Conservation (phyloP, 2,329 filamentous ascomycete genomes). For the Didymella lethalis region DNA sequence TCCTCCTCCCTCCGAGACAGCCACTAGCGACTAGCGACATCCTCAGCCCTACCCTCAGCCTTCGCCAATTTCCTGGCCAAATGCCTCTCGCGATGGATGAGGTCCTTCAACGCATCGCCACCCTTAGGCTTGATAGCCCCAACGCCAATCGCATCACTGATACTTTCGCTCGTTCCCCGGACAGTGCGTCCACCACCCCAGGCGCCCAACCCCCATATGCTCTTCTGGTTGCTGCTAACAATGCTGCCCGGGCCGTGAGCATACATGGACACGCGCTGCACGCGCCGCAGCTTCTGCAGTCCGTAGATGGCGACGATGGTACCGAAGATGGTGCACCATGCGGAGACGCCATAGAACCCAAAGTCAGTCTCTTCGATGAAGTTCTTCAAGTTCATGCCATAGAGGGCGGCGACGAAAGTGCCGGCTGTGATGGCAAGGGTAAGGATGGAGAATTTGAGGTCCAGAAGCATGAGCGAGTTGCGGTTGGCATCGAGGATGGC, state of each 20-base stretch:
- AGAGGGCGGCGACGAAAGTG: slow-evolving; percentile 96
- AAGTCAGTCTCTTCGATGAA: slow-evolving; percentile 94
- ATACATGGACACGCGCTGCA: slow-evolving; percentile 90
- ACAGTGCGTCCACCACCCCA: slow-evolving; percentile 37
- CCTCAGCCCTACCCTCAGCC: slow-evolving; percentile 37
- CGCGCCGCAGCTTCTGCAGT: slow-evolving; percentile 79
- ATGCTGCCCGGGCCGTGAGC: slow-evolving; percentile 51
- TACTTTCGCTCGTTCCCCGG: slow-evolving; percentile 18
- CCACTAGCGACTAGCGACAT: slow-evolving; percentile 22
- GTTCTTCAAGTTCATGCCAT: slow-evolving; percentile 99
- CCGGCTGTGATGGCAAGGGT: slow-evolving; percentile 94
- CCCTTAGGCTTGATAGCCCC: slow-evolving; percentile 29
- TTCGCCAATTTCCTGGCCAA: slow-evolving; percentile 40
- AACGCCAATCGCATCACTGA: slow-evolving; percentile 27
- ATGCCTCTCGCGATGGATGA: slow-evolving; percentile 40
- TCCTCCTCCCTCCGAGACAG: background rate
- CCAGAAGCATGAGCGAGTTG: slow-evolving; percentile 96
- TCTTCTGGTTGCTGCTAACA: slow-evolving; percentile 24
- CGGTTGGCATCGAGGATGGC: slow-evolving; percentile 98
- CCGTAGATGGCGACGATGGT: slow-evolving; percentile 84
- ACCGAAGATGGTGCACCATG: slow-evolving; percentile 74
- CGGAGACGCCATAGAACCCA: slow-evolving; percentile 81
- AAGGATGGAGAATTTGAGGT: slow-evolving; percentile 94
- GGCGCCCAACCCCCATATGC: slow-evolving; percentile 39
- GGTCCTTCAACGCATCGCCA: slow-evolving; percentile 33